Evolutionary conservation across 139 green algal species (phyloP), one percentile per base, ranked within the genome.

Genomic region (Picochlorum sp.): DNA sequence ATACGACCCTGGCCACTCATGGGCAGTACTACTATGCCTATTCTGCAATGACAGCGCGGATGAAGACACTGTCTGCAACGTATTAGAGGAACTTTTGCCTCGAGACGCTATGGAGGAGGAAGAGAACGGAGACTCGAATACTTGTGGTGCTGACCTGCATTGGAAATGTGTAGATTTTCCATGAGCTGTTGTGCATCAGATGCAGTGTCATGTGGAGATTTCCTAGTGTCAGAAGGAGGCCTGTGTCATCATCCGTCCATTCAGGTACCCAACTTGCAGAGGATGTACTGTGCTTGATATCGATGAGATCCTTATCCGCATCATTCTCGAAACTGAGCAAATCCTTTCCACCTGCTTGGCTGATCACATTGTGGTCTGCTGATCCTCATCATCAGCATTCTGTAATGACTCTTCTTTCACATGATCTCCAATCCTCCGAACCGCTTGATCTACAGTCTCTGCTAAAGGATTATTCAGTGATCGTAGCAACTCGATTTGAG

Each of bases 401-500:
- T 51, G 15, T 21, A 0, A 18, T 30, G 38, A 16, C 56, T 4
- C 20, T 58, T 26, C 58, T 28, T 28, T 32, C 1, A 1, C n/a
- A n/a, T 18, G 13, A 18, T 65, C 13, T 49, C 44, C 64, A 11
- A 81, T 65, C 11, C 78, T 59, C 18, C 70, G 37, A 64, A 87
- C 67, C 16, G 83, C 80, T 30, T 89, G 34, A 41, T 41, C 34
- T 0, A 41, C 69, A 18, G 77, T 67, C 51, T 88, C 80, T 15
- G 63, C 81, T 67, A 91, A 84, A 6, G 66, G 65, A 2, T 73
- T 79, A 66, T 66, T 66, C 14, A 83, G 49, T 7, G 76, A 71
- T 24, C 72, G 52, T 24, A 84, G 66, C 4, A 73, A 13, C 1
- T 57, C 15, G 49, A 76, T 66, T 2, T 82, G 20, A 15, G 9